Percentiles rank a stretch among this genome's conserved stretches.
Conservation (phyloP, 2,329 filamentous ascomycete species). For the Talaromyces pinophilus region DNA sequence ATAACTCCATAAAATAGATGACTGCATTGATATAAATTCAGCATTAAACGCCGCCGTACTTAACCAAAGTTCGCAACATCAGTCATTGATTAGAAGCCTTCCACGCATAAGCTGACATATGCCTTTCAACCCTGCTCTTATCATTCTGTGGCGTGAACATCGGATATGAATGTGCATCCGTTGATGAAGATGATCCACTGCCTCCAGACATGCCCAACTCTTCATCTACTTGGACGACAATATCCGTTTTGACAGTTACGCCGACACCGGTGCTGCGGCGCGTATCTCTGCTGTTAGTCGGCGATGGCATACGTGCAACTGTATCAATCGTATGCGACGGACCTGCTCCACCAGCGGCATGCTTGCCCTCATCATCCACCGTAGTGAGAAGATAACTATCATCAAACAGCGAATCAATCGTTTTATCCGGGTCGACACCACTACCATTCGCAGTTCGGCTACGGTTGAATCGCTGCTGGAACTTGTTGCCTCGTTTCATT, state of each 20-base stretch:
- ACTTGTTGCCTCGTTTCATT: neutral
- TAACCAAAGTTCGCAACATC: neutral
- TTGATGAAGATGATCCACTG: neutral
- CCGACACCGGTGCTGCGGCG: constrained; percentile 17
- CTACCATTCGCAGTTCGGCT: neutral
- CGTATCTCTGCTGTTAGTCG: constrained; percentile 14
- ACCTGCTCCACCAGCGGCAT: constrained; percentile 23
- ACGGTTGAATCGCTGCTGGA: constrained; percentile 9
- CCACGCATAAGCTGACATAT: constrained; percentile 13
- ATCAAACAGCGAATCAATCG: constrained; percentile 14
- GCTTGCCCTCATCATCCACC: constrained; percentile 15
- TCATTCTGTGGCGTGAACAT: neutral
- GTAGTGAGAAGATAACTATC: constrained; percentile 14
- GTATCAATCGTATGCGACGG: constrained; percentile 8
- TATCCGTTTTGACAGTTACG: constrained; percentile 37
- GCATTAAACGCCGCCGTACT: neutral
- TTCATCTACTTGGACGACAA: constrained; percentile 34
- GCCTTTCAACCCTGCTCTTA: neutral
- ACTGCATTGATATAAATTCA: neutral
- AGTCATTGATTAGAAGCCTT: neutral
- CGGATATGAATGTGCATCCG: neutral
- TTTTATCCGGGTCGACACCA: constrained; percentile 6
- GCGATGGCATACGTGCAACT: constrained; percentile 17
- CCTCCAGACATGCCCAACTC: neutral
- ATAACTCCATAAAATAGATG: neutral